Evolutionary conservation across 2,329 filamentous ascomycete genomes (phyloP).

Genomic region (Trichoderma pleuroti): DNA sequence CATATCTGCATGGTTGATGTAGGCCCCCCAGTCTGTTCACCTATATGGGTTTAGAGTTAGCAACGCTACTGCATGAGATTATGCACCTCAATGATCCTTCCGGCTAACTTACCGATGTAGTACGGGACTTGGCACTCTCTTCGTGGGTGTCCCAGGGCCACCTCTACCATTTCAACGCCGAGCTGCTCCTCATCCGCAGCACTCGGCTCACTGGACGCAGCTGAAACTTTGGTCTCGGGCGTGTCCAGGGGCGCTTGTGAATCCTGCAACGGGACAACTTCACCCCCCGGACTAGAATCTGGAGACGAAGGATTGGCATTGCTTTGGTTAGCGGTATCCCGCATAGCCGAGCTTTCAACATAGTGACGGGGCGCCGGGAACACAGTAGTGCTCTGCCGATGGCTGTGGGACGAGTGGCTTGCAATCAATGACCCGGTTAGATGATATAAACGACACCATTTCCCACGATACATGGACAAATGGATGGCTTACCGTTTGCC

Average conservation of each 20-base stretch:
- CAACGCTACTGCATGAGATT: neutral
- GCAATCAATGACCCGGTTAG: neutral
- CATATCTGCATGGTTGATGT: constrained; percentile 13
- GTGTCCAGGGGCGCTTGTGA: neutral
- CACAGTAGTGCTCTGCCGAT: constrained; percentile 12
- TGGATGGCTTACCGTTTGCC: constrained; percentile 11
- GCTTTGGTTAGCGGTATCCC: constrained; percentile 1
- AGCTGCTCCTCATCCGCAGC: constrained; percentile 1
- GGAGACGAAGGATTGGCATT: neutral
- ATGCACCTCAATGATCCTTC: neutral
- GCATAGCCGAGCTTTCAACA: constrained; percentile 8
- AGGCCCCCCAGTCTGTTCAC: constrained; percentile 5
- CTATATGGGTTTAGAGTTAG: neutral
- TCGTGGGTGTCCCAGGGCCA: neutral
- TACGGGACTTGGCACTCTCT: constrained; percentile 7
- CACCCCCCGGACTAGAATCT: neutral
- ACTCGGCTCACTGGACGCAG: neutral
- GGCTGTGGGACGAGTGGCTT: constrained; percentile 9
- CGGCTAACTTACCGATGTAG: neutral
- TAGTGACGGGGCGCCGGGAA: constrained; percentile 11
- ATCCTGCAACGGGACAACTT: neutral
- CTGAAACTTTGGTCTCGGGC: neutral
- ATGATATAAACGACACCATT: neutral
- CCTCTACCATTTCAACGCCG: constrained; percentile 10
- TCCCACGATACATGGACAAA: neutral